phyloP scores from a whole-genome alignment of 768 basidiomycete species.

The Leucocoprinus birnbaumii region DNA sequence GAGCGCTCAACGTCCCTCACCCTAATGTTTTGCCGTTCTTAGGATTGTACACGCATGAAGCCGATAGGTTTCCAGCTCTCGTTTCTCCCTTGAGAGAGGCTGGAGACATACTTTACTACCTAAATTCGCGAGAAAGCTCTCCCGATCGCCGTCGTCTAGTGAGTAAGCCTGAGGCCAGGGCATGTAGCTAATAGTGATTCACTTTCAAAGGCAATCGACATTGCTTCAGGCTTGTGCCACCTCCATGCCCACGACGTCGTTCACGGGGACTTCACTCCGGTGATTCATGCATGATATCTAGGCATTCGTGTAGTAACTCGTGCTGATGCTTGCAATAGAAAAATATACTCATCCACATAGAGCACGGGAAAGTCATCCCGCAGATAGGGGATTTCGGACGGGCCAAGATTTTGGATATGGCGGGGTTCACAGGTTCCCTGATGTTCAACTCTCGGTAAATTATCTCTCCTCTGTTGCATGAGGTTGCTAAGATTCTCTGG shows the following conservation, averaged over 20 bases:
- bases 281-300: not conserved
- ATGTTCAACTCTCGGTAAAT: not conserved
- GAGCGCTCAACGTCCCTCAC: not conserved
- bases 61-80: conserved; percentile 3
- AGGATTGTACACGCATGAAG: not conserved
- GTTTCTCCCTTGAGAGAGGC: conserved; percentile 5
- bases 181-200: too few species aligned
- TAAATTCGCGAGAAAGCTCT: not conserved
- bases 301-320: too few species aligned
- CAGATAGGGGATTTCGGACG: conserved; percentile 8
- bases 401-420: not conserved
- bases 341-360: not conserved
- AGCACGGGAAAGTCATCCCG: not conserved
- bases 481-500: too few species aligned
- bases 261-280: conserved; percentile 9
- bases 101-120: not conserved
- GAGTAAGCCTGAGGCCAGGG: too few species aligned
- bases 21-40: conserved; percentile 6
- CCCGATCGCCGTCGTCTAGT: not conserved
- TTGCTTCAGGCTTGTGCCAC: not conserved
- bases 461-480: too few species aligned
- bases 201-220: not conserved
- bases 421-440: not conserved
- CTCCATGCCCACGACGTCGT: conserved; percentile 2
- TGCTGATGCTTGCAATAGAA: not conserved